Evolutionary conservation across 768 basidiomycete genomes (phyloP).

Genomic region (Pleurotus platypus): DNA sequence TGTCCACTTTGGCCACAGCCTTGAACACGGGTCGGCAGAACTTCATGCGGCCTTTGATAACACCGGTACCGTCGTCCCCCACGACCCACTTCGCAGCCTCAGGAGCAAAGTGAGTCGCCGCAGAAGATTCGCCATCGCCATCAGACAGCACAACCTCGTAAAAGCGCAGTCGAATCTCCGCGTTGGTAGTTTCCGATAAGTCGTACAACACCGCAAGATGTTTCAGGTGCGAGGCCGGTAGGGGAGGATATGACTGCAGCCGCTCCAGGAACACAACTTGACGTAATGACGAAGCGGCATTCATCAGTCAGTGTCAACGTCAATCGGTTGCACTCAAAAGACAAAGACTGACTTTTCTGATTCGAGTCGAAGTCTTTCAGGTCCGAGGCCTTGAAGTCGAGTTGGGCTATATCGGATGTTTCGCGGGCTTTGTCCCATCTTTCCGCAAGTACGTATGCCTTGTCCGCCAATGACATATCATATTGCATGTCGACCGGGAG

Average conservation of each 20-base stretch:
- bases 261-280: slow-evolving; percentile 83
- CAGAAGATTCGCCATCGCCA: slow-evolving; percentile 34
- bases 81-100: slow-evolving; percentile 68
- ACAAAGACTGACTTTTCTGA: slow-evolving; percentile 58
- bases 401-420: slow-evolving; percentile 35
- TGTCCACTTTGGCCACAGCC: slow-evolving; percentile 49
- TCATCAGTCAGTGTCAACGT: not conserved
- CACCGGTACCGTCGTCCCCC: slow-evolving; percentile 54
- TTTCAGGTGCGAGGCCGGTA: slow-evolving; percentile 56
- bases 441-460: slow-evolving; percentile 68
- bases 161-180: slow-evolving; percentile 76
- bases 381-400: slow-evolving; percentile 59
- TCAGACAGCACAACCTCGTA: slow-evolving; percentile 67
- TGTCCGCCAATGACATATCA: slow-evolving; percentile 65
- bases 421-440: slow-evolving; percentile 69
- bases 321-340: not conserved
- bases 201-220: slow-evolving; percentile 57
- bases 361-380: slow-evolving; percentile 64
- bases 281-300: not conserved
- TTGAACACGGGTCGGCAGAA: slow-evolving; percentile 73
- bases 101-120: slow-evolving; percentile 45
- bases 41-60: slow-evolving; percentile 81
- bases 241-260: slow-evolving; percentile 56
- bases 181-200: slow-evolving; percentile 55
- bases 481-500: slow-evolving; percentile 77